A percentile compares a stretch with the other conserved stretches of the same genome.
Evolutionary conservation across 345 rosid species (phyloP).

Genomic region (Chamaenerion angustifolium): DNA sequence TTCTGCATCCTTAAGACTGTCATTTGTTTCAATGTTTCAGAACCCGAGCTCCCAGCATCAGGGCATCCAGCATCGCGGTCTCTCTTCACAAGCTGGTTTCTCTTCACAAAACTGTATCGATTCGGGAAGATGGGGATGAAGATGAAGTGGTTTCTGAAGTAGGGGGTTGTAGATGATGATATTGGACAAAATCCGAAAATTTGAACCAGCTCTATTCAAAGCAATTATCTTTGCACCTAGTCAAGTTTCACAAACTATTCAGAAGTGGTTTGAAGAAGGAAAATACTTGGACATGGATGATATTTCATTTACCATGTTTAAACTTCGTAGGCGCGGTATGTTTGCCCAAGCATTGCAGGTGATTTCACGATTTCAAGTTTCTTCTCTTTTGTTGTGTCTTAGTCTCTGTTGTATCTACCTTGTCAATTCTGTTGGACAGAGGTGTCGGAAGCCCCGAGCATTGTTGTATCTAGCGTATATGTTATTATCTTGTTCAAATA

Average conservation of each 20-base stretch:
- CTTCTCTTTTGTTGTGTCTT: conserved; percentile 1
- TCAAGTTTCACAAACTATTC: conserved; percentile 24
- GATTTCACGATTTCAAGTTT: conserved; percentile 6
- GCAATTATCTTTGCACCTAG: conserved; percentile 35
- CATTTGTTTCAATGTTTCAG: too few relatives aligned
- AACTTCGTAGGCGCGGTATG: conserved; percentile 68
- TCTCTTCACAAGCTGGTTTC: conserved; percentile 64
- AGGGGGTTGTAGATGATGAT: conserved; percentile 32
- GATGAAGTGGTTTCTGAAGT: conserved; percentile 32
- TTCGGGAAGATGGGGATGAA: conserved; percentile 11
- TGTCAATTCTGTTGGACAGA: not conserved
- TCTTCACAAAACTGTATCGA: too few relatives aligned
- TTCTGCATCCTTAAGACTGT: too few relatives aligned
- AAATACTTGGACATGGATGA: conserved; percentile 28
- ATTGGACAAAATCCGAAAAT: conserved; percentile 23
- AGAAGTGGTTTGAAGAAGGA: conserved; percentile 60
- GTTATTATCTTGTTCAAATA: too few relatives aligned
- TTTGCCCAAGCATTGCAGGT: conserved; percentile 85
- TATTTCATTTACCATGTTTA: conserved; percentile 22
- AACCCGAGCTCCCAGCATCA: too few relatives aligned
- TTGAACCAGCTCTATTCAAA: conserved; percentile 17
- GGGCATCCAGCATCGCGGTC: conserved; percentile 8
- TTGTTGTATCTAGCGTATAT: too few relatives aligned
- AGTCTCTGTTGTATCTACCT: not conserved
- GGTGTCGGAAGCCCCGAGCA: too few relatives aligned